Evolutionary conservation across 371 early-diverging fungal species (phyloP).

Genomic region (Apophysomyces variabilis): DNA sequence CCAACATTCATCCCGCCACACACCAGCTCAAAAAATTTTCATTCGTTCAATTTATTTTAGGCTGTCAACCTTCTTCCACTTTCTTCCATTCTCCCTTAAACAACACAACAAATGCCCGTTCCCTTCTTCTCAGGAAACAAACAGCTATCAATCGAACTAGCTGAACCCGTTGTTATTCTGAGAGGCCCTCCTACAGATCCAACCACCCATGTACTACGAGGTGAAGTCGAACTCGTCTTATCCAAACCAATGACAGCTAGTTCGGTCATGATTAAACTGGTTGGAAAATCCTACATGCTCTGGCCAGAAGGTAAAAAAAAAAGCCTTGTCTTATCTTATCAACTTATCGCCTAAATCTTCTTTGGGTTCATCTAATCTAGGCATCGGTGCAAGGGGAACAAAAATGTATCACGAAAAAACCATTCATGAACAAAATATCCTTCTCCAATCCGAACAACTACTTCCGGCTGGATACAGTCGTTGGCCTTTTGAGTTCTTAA

Average conservation of each 20-base stretch:
- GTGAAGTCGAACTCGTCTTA: constrained; percentile 47
- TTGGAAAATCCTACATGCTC: constrained; percentile 43
- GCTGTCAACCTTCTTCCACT: neutral
- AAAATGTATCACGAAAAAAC: constrained; percentile 49
- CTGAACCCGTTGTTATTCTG: constrained; percentile 50
- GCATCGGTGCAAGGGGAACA: constrained; percentile 41
- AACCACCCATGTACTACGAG: constrained; percentile 42
- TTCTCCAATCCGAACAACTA: constrained; percentile 32
- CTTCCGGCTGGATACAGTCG: constrained; percentile 40
- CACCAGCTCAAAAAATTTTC: constrained; percentile 7
- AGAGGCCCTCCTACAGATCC: constrained; percentile 37
- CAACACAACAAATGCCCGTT: constrained; percentile 33
- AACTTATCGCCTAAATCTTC: neutral
- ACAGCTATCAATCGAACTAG: constrained; percentile 51
- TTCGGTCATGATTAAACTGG: constrained; percentile 37
- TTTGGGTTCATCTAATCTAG: constrained; percentile 10
- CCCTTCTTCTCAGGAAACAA: constrained; percentile 47
- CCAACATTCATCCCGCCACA: neutral
- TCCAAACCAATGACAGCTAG: constrained; percentile 38
- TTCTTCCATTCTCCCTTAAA: neutral
- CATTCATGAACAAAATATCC: constrained; percentile 49
- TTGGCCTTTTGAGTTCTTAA: constrained; percentile 51
- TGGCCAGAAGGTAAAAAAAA: constrained; percentile 55
- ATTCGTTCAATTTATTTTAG: neutral
- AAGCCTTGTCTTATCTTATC: neutral